These are phyloP conservation scores for Rhinocladiella similis DNA, from an alignment of 2,329 filamentous ascomycete species.

Conservation along the genomic window DNA sequence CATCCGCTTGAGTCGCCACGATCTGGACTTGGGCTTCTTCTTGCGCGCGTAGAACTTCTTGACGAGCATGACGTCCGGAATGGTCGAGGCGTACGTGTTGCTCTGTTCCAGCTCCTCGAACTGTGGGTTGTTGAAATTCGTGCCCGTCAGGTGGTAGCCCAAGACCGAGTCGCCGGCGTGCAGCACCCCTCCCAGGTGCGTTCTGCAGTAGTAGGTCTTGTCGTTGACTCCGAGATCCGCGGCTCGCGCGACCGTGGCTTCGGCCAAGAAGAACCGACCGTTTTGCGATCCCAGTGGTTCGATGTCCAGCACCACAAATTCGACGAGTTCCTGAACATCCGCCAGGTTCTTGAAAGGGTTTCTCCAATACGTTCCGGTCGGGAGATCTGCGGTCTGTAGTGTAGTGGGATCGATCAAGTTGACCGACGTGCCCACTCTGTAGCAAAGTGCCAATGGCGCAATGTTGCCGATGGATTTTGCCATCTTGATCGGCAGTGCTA, in stretches of 20 bases:
- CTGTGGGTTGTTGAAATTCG: conserved; percentile 88
- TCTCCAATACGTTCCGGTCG: conserved; percentile 83
- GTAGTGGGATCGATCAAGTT: conserved; percentile 89
- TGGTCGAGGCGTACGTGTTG: conserved; percentile 70
- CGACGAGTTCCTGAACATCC: conserved; percentile 79
- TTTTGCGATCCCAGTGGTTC: conserved; percentile 73
- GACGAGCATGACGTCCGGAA: conserved; percentile 91
- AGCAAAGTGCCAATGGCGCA: conserved; percentile 79
- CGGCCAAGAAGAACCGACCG: conserved; percentile 80
- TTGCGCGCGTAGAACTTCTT: conserved; percentile 94
- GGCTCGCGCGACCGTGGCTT: conserved; percentile 83
- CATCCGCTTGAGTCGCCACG: conserved; percentile 96
- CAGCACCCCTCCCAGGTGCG: conserved; percentile 82
- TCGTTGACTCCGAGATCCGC: conserved; percentile 85
- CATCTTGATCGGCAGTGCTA: conserved; percentile 86
- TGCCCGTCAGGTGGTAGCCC: conserved; percentile 87
- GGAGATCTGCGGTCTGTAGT: conserved; percentile 85
- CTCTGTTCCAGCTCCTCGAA: conserved; percentile 80
- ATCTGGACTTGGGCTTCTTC: conserved; percentile 78
- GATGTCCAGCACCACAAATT: conserved; percentile 94
- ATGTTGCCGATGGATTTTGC: conserved; percentile 89
- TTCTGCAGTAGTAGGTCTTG: conserved; percentile 83
- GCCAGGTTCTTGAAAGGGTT: conserved; percentile 81
- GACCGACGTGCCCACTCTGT: conserved; percentile 83
- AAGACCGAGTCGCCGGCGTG: conserved; percentile 89